A percentile compares a stretch with the other conserved stretches of the same genome.
Conservation (phyloP, 257 asterid species). For the Nicotiana undulata region DNA sequence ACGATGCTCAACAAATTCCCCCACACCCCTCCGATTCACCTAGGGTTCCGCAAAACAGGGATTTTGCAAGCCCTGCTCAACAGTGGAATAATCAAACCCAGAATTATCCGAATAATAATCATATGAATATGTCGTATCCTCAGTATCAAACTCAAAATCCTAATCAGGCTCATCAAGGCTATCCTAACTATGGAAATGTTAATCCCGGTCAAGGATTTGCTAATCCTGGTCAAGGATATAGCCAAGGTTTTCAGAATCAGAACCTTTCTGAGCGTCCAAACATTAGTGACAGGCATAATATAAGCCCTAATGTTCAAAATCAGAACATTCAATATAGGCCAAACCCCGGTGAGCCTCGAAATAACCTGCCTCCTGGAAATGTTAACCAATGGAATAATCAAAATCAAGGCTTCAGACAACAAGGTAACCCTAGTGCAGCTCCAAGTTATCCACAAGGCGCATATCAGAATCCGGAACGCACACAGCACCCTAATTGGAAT, state of each 20-base stretch:
- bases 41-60: neutral
- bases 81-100: slow-evolving; percentile 22
- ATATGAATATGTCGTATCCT: slow-evolving; percentile 15
- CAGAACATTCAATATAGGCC: slow-evolving; percentile 23
- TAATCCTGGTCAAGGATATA: neutral
- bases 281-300: neutral
- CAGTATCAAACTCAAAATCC: slow-evolving; percentile 23
- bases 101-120: slow-evolving; percentile 13
- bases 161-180: slow-evolving; percentile 32
- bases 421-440: slow-evolving; percentile 18
- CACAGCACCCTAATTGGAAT: slow-evolving; percentile 20
- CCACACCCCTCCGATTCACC: slow-evolving; percentile 6
- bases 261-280: neutral
- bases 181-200: slow-evolving; percentile 25
- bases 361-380: slow-evolving; percentile 29
- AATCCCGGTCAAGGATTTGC: slow-evolving; percentile 18
- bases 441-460: slow-evolving; percentile 40
- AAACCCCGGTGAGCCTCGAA: slow-evolving; percentile 18
- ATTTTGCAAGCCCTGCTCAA: slow-evolving; percentile 10
- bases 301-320: slow-evolving; percentile 23
- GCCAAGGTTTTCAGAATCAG: slow-evolving; percentile 1
- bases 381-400: slow-evolving; percentile 29
- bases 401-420: slow-evolving; percentile 30
- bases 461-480: slow-evolving; percentile 31
- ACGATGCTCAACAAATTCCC: slow-evolving; percentile 21